Base-by-base conservation (phyloP, 805 yeast species). In the Nakazawaea peltata region DNA sequence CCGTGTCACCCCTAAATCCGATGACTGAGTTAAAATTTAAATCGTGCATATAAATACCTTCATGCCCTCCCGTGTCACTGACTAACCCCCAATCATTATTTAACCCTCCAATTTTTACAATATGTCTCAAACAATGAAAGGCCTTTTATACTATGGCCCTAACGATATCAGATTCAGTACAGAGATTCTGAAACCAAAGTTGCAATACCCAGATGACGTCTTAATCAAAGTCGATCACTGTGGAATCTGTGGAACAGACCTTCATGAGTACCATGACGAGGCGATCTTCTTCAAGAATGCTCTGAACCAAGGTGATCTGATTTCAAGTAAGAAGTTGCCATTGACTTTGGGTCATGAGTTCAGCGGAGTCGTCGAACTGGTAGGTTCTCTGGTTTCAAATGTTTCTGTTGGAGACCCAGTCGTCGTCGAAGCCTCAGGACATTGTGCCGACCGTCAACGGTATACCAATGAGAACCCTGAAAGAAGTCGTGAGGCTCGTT, bases 191-290 rank as follows among this genome's bases (percentile, higher is more conserved):
- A 36, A 36, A 23, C 43, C 46, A 15, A 13, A 36, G 19, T 33
- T 43, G 12, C 27, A 26, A 14, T 34, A 37, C 35, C 39, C 14
- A 25, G 41, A 30, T 41, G 61, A 56, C 37, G 54, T 59, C 19
- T 50, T 53, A 25, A 38, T 59, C 23, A 47, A 57, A 34, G 45
- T 57, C 22, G 57, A 53, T 3, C 71, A 61, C 49, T 73, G 81
- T 46, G 83, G 83, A 5, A 74, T 76, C 28, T 77, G 83, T 46
- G 82, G 82, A 19, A 64, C 77, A 1, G 81, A 75, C 49, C 53
- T 75, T 26, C 78, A 74, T 44, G 76, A 78, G 50, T 75, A 61
- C 44, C 44, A 57, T 19, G 74, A 68, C 19, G 80, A 78, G 1
- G 81, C 84, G 8, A 71, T 72, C 37, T 74, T 77, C 49, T 73